Evolutionary conservation across 805 yeast genomes (phyloP), one percentile per base, ranked within the genome.

Genomic region (Candida anglica): DNA sequence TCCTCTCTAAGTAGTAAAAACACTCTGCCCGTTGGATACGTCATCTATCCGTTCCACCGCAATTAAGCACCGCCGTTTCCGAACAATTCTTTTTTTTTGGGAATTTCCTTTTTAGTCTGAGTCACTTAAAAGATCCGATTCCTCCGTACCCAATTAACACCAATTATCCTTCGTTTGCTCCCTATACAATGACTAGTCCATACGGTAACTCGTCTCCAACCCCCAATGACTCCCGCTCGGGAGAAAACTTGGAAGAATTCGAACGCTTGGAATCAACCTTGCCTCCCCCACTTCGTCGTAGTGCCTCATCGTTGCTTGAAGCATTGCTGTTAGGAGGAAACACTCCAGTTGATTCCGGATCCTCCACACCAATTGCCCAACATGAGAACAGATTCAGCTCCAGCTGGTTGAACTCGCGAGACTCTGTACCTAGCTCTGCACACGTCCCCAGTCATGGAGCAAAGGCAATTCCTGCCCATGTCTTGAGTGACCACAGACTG

Each of bases 221-320:
- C 54, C 6, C 28, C n/a, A 9, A 9, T 21, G 23, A 21, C 23
- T 21, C 23, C 11, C 11, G 10, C 5, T 32, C 36, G 15, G 19
- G 17, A 15, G 36, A 32, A 14, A 27, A 26, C 25, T 40, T 44
- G 11, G 22, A 42, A 5, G 69, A 63, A 47, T 63, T 67, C 41
- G 71, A 66, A 44, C 48, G 66, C 26, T 53, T 67, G 39, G 73
- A 66, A 42, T 57, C 63, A 5, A 63, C 69, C 0, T 50, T 67
- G 24, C 73, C 73, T 13, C 64, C 52, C 16, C 47, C 61, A 3
- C 55, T 67, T 24, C 60, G 60, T 36, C 44, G 65, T 29, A 56
- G 66, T 0, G 65, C 71, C 8, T 48, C 63, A 19, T 61, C 68
- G 4, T 52, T 67, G 23, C 43, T 67, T 7, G 71, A 65, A 24